Base-by-base conservation (phyloP, 2,329 filamentous ascomycete genomes). In the Huntiella moniliformis region DNA sequence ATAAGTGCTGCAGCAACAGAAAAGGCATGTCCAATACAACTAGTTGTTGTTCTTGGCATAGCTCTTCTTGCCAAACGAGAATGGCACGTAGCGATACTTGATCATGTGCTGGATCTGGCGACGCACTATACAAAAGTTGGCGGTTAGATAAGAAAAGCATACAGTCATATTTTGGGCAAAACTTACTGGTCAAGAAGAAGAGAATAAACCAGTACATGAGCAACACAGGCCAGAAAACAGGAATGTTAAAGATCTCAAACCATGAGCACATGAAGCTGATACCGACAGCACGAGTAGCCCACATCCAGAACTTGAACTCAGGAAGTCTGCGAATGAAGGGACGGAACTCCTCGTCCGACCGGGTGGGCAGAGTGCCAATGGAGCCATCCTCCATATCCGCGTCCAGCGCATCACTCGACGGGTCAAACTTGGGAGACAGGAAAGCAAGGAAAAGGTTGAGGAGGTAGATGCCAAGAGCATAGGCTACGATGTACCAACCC, bases 91-190 rank as follows among this genome's bases (percentile, higher is more conserved):
- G 66, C 88, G 84, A 70, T 96, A 98, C 70, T 96, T 98, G 73
- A 98, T 88, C 91, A 98, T 98, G 67, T 96, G 91, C 68, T 98
- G 91, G 56, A 98, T 98, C 67, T 98, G 91, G 70, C 91, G 84
- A 64, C 91, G 78, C 91, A 98, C 86, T 93, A 55, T 34, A 15
- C 17, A 5, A 17, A 36, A 13, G 44, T 46, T 45, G 32, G 39
- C 12, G 13, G 10, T 36, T 18, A 40, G 33, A 22, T 33, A 4
- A 17, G 5, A 18, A 17, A 12, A 18, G 13, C 15, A 36, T 17
- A 10, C 17, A 31, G 17, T 16, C 8, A 13, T 28, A 28, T 28
- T 28, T 28, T 11, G 16, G 34, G 8, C n/a, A 43, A 39, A 42
- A 74, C 85, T 61, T 70, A 93, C 86, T 98, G 47, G 91, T 98